Evolutionary conservation across 2,329 filamentous ascomycete genomes (phyloP), one percentile per base, ranked within the genome.

Genomic region (Lachnellula hyalina): DNA sequence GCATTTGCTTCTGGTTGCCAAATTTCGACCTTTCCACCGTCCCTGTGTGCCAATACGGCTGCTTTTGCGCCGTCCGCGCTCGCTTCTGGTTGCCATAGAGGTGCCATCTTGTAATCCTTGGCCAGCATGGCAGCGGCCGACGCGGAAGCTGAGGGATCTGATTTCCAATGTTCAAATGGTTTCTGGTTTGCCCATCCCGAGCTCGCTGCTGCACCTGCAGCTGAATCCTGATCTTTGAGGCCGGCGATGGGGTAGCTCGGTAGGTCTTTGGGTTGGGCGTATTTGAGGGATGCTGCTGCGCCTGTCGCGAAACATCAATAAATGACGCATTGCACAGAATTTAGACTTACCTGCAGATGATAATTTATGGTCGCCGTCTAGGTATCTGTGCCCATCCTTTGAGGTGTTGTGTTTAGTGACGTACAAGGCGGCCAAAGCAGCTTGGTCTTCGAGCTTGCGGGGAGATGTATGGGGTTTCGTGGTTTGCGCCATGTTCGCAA

Each of bases 191-290:
- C 78, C 76, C 89, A 88, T 49, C 89, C 89, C 46, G 93, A 75
- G 50, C 80, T 82, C 41, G 89, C 89, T 52, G 90, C 90, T 53
- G 87, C 83, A 61, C 86, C 82, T 57, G 89, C 89, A 54, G 89
- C 89, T 50, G 77, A 72, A 42, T 71, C 74, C 47, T 75, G 72
- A 54, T 73, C 74, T 48, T 76, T 68, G 42, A 90, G 76, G 38
- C 88, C 86, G 54, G 77, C 70, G 9, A 86, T 84, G 12, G 89
- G 88, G 65, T 80, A 93, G 65, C 86, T 88, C 38, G 89, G 89
- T 21, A 94, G 79, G 63, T 89, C 84, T 66, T 83, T 77, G 44
- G 87, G 82, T 65, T 82, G 80, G 56, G 88, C 88, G 75, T 90
- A 88, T 70, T 84, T 87, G 56, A 91, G 74, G 11, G 80, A 83